A percentile compares a stretch with the other conserved stretches of the same genome.
phyloP scores from a whole-genome alignment of 2,329 filamentous ascomycete genomes.

The Curvularia spicifera region DNA sequence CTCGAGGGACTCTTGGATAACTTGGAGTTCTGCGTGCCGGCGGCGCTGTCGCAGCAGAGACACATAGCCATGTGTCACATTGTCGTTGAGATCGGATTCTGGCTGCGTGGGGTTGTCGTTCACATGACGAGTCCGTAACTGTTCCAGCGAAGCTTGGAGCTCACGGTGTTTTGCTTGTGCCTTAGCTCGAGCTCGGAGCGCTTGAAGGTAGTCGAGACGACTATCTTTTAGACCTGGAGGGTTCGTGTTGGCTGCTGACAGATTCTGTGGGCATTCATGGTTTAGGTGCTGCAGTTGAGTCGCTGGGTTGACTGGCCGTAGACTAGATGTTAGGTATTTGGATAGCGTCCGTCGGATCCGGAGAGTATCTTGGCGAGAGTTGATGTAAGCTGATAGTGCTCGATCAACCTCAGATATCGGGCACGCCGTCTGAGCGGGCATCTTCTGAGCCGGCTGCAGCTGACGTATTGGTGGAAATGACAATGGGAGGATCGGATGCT shows the following conservation, averaged over 20 bases:
- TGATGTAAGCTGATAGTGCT: constrained; percentile 46
- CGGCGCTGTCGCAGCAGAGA: constrained; percentile 55
- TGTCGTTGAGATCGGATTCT: constrained; percentile 40
- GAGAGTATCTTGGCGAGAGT: constrained; percentile 47
- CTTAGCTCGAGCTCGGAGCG: constrained; percentile 52
- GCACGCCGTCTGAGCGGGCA: constrained; percentile 39
- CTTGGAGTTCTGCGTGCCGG: constrained; percentile 54
- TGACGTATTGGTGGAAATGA: neutral
- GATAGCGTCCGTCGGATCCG: constrained; percentile 45
- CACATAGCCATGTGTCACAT: constrained; percentile 48
- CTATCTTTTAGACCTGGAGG: constrained; percentile 51
- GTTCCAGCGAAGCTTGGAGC: constrained; percentile 40
- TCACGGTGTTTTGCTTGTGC: constrained; percentile 50
- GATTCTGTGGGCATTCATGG: constrained; percentile 37
- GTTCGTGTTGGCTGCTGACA: constrained; percentile 33
- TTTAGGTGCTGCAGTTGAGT: constrained; percentile 43
- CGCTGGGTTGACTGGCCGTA: constrained; percentile 36
- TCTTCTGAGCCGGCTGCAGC: constrained; percentile 11
- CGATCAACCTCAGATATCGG: constrained; percentile 48
- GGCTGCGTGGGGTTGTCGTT: constrained; percentile 39
- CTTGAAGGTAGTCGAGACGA: constrained; percentile 55
- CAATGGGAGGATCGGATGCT: neutral
- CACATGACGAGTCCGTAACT: constrained; percentile 35
- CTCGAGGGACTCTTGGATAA: constrained; percentile 55
- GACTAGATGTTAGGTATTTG: constrained; percentile 39